These are phyloP conservation scores for Zygotorulaspora mrakii DNA, from an alignment of 1,139 yeast genomes.

Conservation along the genomic window DNA sequence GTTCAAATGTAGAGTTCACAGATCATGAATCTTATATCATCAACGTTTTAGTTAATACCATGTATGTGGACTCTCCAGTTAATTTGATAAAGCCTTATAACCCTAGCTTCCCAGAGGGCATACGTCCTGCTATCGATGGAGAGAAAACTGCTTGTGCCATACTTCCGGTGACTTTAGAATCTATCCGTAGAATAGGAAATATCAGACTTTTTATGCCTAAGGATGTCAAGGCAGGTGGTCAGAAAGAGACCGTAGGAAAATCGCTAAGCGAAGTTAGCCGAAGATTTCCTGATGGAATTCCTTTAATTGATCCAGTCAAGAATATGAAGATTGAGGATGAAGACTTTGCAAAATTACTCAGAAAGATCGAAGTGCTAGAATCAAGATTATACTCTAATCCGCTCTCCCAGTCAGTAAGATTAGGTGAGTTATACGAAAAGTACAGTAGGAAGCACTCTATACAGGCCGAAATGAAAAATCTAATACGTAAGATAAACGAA, in stretches of 20 bases:
- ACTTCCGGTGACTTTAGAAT: slow-evolving; percentile 77
- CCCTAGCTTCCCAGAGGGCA: slow-evolving; percentile 81
- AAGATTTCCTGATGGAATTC: slow-evolving; percentile 86
- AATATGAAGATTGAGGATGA: slow-evolving; percentile 88
- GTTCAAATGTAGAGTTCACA: slow-evolving; percentile 49
- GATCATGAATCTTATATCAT: slow-evolving; percentile 89
- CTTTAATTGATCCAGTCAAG: slow-evolving; percentile 81
- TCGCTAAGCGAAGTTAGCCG: slow-evolving; percentile 75
- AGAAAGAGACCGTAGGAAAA: slow-evolving; percentile 70
- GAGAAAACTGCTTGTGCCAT: slow-evolving; percentile 73
- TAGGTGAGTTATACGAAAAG: slow-evolving; percentile 57
- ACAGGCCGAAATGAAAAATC: slow-evolving; percentile 54
- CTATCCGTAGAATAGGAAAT: slow-evolving; percentile 72
- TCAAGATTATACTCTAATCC: slow-evolving; percentile 69
- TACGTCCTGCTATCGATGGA: slow-evolving; percentile 71
- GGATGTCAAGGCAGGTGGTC: slow-evolving; percentile 66
- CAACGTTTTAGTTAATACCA: slow-evolving; percentile 74
- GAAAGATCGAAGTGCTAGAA: slow-evolving; percentile 79
- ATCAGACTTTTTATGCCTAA: slow-evolving; percentile 78
- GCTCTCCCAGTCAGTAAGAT: slow-evolving; percentile 59
- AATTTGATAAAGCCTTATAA: slow-evolving; percentile 63
- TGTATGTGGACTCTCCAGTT: slow-evolving; percentile 74
- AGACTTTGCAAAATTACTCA: slow-evolving; percentile 64
- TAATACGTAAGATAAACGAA: slow-evolving; percentile 65
- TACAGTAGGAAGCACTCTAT: slow-evolving; percentile 64